Conservation (phyloP, 768 basidiomycete species). For the Pulveroboletus ravenelii region DNA sequence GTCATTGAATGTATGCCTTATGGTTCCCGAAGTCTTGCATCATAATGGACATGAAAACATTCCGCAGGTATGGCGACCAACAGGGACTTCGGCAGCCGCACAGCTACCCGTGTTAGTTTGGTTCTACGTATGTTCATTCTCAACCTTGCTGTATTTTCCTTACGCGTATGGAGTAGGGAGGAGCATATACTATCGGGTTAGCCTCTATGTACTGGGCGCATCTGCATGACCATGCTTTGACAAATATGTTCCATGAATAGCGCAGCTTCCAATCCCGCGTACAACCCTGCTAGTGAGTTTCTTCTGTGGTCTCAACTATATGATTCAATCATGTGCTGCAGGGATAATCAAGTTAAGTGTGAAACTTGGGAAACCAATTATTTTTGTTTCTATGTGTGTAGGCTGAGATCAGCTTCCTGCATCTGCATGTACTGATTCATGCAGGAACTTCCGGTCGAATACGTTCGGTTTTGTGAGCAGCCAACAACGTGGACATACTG, state of each 20-base stretch:
- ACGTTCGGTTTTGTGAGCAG: conserved; percentile 17
- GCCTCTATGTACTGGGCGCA: not conserved
- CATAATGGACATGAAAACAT: not conserved
- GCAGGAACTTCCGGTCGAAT: conserved; percentile 15
- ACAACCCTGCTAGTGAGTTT: conserved; percentile 13
- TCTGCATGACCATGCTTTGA: not conserved
- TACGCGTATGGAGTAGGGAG: conserved; percentile 2
- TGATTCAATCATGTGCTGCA: not conserved
- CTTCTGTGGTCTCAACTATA: not conserved
- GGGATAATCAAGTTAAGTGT: conserved; percentile 11
- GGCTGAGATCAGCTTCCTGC: not conserved
- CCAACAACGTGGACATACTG: no score
- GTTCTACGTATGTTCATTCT: conserved; percentile 13
- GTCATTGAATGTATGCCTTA: conserved; percentile 40
- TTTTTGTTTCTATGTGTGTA: conserved; percentile 17
- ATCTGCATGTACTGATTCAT: not conserved
- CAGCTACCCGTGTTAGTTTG: conserved; percentile 19
- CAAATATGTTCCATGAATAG: conserved; percentile 1
- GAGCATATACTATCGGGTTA: conserved; percentile 11
- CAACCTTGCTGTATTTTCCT: not conserved
- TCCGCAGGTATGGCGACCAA: conserved; percentile 18
- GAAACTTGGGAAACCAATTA: conserved; percentile 9
- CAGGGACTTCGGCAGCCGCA: conserved; percentile 1
- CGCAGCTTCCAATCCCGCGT: conserved; percentile 14
- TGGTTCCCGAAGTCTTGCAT: not conserved